These are phyloP conservation scores for Neurospora sublineolata DNA, from an alignment of 495 filamentous ascomycete genomes.

Conservation along the genomic window DNA sequence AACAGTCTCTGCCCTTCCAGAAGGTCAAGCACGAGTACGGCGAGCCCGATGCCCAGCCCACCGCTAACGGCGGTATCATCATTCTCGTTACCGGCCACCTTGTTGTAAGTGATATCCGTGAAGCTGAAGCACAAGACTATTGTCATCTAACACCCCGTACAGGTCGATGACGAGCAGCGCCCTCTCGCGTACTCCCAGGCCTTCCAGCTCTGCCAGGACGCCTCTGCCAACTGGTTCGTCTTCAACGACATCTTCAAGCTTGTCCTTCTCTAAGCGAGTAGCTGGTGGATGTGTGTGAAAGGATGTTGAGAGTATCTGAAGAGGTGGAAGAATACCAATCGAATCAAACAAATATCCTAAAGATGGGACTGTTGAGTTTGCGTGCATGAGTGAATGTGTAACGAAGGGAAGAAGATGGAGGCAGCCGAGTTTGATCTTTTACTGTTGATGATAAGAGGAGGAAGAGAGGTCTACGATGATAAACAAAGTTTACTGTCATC, in stretches of 20 bases:
- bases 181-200: slow-evolving; percentile 78
- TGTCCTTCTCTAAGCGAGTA: slow-evolving; percentile 42
- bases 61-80: slow-evolving; percentile 51
- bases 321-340: neutral
- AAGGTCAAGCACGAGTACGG: slow-evolving; percentile 59
- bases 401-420: neutral
- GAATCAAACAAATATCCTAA: neutral
- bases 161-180: slow-evolving; percentile 72
- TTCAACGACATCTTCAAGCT: slow-evolving; percentile 89
- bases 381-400: neutral
- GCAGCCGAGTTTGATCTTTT: neutral
- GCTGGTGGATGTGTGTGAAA: neutral
- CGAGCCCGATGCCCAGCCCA: slow-evolving; percentile 70
- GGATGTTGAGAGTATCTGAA: neutral
- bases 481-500: neutral
- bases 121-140: neutral
- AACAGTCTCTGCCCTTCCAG: slow-evolving; percentile 64
- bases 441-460: neutral
- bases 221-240: slow-evolving; percentile 62
- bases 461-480: neutral
- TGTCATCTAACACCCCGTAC: neutral
- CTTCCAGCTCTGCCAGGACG: slow-evolving; percentile 69
- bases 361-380: neutral
- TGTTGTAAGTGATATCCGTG: slow-evolving; percentile 41
- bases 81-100: slow-evolving; percentile 79